These are phyloP conservation scores for Combretum micranthum DNA, from an alignment of 345 rosid genomes.

Conservation along the genomic window DNA sequence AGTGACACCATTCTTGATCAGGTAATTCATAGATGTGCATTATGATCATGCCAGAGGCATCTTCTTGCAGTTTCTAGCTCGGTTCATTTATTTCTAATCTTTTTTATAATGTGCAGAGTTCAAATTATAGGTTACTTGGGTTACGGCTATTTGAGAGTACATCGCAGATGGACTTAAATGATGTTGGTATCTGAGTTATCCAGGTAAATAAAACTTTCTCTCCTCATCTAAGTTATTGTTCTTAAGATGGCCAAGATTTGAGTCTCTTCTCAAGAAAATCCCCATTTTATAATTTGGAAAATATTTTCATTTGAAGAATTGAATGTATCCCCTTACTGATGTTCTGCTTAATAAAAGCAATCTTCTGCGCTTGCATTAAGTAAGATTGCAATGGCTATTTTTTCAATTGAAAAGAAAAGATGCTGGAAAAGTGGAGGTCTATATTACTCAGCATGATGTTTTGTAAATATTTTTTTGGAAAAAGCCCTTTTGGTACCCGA, in stretches of 20 bases:
- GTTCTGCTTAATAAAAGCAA: too few species aligned
- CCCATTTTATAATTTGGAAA: too few species aligned
- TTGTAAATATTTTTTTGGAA: too few species aligned
- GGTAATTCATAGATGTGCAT: constrained; percentile 29
- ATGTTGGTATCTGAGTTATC: constrained; percentile 44
- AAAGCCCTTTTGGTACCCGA: too few species aligned
- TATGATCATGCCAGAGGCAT: constrained; percentile 1
- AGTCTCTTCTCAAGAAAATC: too few species aligned
- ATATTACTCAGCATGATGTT: too few species aligned
- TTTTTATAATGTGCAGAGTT: constrained; percentile 35
- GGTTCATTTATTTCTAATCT: constrained; percentile 1
- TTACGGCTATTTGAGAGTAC: constrained; percentile 54
- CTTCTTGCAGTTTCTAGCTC: neutral
- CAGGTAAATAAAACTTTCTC: constrained; percentile 38
- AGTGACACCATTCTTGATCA: constrained; percentile 61
- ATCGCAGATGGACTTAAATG: constrained; percentile 24
- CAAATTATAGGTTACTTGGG: constrained; percentile 89
- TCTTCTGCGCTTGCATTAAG: too few species aligned
- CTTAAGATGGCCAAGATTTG: neutral
- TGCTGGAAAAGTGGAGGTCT: too few species aligned
- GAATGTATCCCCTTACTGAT: too few species aligned
- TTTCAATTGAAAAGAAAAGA: too few species aligned
- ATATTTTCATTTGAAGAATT: too few species aligned
- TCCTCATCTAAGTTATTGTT: constrained; percentile 3
- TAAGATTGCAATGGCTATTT: too few species aligned